Evolutionary conservation across 176 grass and related monocot genomes (phyloP).

Genomic region (Saccharum officinarum): DNA sequence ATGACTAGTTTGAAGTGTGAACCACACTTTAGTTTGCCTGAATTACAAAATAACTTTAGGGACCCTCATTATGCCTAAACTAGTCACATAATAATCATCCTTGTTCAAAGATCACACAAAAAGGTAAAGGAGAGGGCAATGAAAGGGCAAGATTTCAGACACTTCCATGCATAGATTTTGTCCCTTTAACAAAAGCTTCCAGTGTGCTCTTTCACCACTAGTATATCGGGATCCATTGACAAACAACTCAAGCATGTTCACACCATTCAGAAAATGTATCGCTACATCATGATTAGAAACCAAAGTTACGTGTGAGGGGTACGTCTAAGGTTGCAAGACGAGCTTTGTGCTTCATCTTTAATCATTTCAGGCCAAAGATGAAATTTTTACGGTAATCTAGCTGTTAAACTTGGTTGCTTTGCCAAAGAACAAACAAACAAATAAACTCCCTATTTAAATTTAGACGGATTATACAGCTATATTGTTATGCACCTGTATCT

Average conservation of each 20-base stretch:
- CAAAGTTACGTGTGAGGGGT: slow-evolving; percentile 18
- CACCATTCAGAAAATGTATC: slow-evolving; percentile 14
- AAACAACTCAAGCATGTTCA: slow-evolving; percentile 34
- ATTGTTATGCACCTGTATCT: no score
- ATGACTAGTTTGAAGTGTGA: slow-evolving; percentile 21
- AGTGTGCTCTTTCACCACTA: slow-evolving; percentile 30
- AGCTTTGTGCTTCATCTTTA: slow-evolving; percentile 33
- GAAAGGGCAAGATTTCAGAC: slow-evolving; percentile 35
- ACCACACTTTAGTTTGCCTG: slow-evolving; percentile 15
- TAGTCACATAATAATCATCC: slow-evolving; percentile 18
- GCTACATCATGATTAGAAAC: slow-evolving; percentile 25
- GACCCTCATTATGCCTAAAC: slow-evolving; percentile 9
- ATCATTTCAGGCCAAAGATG: slow-evolving; percentile 33
- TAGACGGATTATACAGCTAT: background rate
- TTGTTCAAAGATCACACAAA: slow-evolving; percentile 41
- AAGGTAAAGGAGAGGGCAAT: slow-evolving; percentile 22
- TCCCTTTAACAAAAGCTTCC: slow-evolving; percentile 36
- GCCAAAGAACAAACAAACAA: background rate
- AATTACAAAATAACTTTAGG: slow-evolving; percentile 1
- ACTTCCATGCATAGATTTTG: slow-evolving; percentile 36
- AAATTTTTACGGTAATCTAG: slow-evolving; percentile 7
- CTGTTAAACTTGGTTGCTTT: slow-evolving; percentile 8
- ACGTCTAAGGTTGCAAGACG: slow-evolving; percentile 27
- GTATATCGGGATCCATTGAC: slow-evolving; percentile 46
- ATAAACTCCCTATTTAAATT: background rate